Evolutionary conservation across 2,329 filamentous ascomycete genomes (phyloP), one percentile per base, ranked within the genome.

Genomic region (Aspergillus arachidicola): DNA sequence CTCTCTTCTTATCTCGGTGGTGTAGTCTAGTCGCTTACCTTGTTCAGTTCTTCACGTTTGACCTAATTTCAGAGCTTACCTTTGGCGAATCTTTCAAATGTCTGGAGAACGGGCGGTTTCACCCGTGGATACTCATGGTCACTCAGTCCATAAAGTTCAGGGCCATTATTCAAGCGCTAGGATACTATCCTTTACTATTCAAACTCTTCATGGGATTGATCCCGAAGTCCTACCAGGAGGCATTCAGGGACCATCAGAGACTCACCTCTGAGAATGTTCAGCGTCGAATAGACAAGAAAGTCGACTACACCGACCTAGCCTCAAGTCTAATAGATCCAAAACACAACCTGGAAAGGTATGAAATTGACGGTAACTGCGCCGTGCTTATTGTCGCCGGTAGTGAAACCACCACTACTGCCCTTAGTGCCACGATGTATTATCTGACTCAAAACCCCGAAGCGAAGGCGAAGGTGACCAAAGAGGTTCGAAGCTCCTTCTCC

Each of bases 61-160:
- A 69, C 34, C 64, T 68, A n/a, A 68, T 69, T 50, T 64, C 62
- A 7, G 64, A 66, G 14, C 32, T 69, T 53, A 58, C 65, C 16
- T 69, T 69, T n/a, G 67, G 65, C 1, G 64, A 66, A 16, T 51
- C 64, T 4, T 51, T 68, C 6, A 43, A 59, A 32, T 21, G 30
- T 28, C 28, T 38, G n/a, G 46, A 57, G 36, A 21, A 11, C 54
- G 23, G 38, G 9, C 10, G 10, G 16, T 19, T 43, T 2, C 21
- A 23, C 10, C 11, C 19, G 19, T 57, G 36, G 36, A 6, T 45
- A 19, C 3, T 6, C 36, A 57, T 14, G 21, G 12, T 26, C 4
- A 11, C 19, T 6, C 12, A 28, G 12, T 19, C 12, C 0, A 26
- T 26, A 1, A 26, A 16, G 12, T 48, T 48, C 45, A 19, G 16